These are phyloP conservation scores for Tritrichomonas foetus DNA, from an alignment of 208 protist genomes.

Conservation along the genomic window DNA sequence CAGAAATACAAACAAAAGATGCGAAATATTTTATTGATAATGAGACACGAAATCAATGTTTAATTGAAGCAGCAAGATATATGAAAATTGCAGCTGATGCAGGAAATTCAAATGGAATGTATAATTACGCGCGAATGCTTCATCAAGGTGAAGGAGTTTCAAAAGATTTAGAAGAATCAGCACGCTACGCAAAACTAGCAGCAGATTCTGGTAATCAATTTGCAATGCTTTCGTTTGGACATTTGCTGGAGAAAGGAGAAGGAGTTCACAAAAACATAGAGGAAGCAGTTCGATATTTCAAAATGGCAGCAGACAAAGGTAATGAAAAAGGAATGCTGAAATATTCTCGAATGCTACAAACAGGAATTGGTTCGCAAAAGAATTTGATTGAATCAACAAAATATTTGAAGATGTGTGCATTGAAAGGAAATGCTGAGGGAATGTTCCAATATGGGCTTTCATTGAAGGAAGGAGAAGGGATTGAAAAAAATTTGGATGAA, in stretches of 20 bases:
- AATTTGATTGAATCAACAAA: neutral
- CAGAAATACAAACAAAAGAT: no score
- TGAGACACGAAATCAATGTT: neutral
- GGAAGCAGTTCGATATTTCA: neutral
- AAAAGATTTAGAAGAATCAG: neutral
- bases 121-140: neutral
- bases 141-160: neutral
- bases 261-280: slow-evolving; percentile 12
- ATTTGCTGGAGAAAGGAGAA: neutral
- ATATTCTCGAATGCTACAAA: neutral
- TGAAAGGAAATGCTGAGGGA: neutral
- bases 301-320: neutral
- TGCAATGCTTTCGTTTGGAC: neutral
- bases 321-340: neutral
- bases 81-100: neutral
- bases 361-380: neutral
- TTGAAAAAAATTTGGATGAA: no score
- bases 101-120: neutral
- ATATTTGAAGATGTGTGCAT: neutral
- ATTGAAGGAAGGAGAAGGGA: no score
- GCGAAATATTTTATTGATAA: no score
- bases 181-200: neutral
- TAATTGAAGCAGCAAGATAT: neutral
- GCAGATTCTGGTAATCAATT: neutral
- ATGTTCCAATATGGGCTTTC: neutral